Conservation (phyloP, 176 grass and related monocot species). For the Raddia guianensis region DNA sequence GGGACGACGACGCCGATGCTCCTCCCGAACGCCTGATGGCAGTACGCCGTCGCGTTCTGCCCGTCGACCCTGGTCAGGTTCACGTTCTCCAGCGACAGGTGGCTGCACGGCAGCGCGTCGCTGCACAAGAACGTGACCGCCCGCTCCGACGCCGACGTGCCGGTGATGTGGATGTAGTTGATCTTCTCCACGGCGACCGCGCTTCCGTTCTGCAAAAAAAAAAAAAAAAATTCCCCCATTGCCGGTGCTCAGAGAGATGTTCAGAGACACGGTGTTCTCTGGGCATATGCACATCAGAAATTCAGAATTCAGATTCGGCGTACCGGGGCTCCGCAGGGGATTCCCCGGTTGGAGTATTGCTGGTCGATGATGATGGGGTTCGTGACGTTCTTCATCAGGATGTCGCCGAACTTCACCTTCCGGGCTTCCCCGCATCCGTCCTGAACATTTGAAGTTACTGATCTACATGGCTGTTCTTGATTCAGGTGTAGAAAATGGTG, state of each 20-base stretch:
- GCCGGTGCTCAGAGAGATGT: neutral
- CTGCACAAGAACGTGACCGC: constrained; percentile 53
- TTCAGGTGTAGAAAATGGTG: constrained; percentile 7
- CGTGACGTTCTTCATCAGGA: constrained; percentile 66
- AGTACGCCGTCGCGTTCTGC: constrained; percentile 5
- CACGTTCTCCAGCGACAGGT: constrained; percentile 28
- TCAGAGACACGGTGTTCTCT: neutral
- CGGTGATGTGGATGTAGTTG: constrained; percentile 48
- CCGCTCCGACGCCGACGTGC: constrained; percentile 44
- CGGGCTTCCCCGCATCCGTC: constrained; percentile 58
- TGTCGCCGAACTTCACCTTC: constrained; percentile 62
- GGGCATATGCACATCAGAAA: neutral
- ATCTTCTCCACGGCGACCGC: constrained; percentile 39
- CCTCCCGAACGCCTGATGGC: constrained; percentile 41
- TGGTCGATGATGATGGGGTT: constrained; percentile 81
- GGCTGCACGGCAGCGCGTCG: constrained; percentile 42
- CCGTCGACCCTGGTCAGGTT: constrained; percentile 40
- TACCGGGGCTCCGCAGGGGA: constrained; percentile 41
- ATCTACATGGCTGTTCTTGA: neutral
- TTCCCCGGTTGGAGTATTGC: constrained; percentile 32
- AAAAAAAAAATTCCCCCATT: neutral
- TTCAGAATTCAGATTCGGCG: neutral
- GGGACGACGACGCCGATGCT: constrained; percentile 38
- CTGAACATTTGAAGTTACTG: constrained; percentile 30
- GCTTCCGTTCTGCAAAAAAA: constrained; percentile 9